A percentile compares a stretch with the other conserved stretches of the same genome.
Evolutionary conservation across 1,284 basidiomycete species (phyloP).

Genomic region (Hemileccinum hortonii): DNA sequence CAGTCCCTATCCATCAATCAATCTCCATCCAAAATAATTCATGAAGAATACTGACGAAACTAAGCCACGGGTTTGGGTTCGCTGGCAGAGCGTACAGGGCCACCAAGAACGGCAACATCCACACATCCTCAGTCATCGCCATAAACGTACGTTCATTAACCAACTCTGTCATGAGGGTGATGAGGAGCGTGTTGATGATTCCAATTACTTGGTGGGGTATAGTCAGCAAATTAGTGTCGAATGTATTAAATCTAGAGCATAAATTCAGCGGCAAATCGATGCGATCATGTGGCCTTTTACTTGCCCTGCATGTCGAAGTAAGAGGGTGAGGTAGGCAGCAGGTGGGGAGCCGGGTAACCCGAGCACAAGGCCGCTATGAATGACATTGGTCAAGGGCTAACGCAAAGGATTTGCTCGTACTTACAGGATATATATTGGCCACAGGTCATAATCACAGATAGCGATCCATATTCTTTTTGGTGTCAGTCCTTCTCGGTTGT

Average conservation of each 20-base stretch:
- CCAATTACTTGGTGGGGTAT: conserved; percentile 50
- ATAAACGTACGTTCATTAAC: conserved; percentile 48
- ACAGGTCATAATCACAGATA: conserved; percentile 63
- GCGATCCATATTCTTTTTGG: conserved; percentile 54
- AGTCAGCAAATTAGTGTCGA: conserved; percentile 58
- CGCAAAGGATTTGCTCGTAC: background rate
- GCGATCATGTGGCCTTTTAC: background rate
- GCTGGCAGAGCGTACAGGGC: conserved; percentile 46
- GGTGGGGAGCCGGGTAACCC: conserved; percentile 54
- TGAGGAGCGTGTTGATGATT: conserved; percentile 43
- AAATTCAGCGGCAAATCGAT: background rate
- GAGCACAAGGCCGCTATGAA: conserved; percentile 34
- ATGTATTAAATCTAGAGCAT: conserved; percentile 52
- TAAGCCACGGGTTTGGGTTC: conserved; percentile 49
- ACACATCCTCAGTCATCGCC: conserved; percentile 48
- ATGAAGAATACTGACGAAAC: conserved; percentile 35
- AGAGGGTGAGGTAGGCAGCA: conserved; percentile 57
- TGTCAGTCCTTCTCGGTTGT: conserved; percentile 69
- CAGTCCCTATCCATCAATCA: conserved; percentile 3
- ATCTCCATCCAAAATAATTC: background rate
- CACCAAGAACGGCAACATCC: conserved; percentile 50
- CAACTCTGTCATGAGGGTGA: conserved; percentile 46
- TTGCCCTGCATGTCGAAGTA: conserved; percentile 53
- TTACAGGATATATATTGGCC: conserved; percentile 65
- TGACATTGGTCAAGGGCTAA: background rate